Conservation (phyloP, 1,284 basidiomycete genomes). For the Malassezia sp. region DNA sequence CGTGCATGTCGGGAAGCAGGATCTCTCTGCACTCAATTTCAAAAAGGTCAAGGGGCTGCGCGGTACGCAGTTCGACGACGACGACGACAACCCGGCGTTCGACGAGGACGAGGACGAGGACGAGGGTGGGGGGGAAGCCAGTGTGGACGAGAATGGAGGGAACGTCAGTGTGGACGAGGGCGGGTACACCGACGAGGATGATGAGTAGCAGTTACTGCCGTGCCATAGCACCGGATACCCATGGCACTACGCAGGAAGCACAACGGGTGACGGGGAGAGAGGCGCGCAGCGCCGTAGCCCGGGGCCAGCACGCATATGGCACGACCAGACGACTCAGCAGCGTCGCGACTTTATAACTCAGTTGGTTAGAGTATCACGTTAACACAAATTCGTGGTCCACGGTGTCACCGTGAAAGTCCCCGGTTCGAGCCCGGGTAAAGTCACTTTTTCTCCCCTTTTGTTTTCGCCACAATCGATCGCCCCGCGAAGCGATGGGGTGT, state of each 20-base stretch:
- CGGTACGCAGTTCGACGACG: conserved; percentile 22
- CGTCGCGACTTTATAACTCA: conserved; percentile 18
- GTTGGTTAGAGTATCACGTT: conserved; percentile 22
- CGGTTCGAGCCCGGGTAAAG: conserved; percentile 20
- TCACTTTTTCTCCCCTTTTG: conserved; percentile 9
- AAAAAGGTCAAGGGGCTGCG: conserved; percentile 78
- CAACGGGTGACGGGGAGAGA: no score
- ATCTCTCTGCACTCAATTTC: conserved; percentile 71
- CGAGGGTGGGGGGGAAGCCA: neutral
- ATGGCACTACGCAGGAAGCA: no score
- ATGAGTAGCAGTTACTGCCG: no score
- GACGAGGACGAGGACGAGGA: conserved; percentile 11
- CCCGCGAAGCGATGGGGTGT: no score
- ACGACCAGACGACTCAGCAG: no score
- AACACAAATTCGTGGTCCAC: conserved; percentile 7
- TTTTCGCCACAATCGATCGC: neutral
- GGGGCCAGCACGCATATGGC: no score
- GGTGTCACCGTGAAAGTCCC: conserved; percentile 19
- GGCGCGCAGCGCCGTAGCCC: no score
- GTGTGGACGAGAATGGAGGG: no score
- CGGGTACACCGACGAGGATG: no score
- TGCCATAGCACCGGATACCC: no score
- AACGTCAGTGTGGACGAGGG: no score
- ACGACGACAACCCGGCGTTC: conserved; percentile 17
- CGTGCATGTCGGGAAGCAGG: conserved; percentile 81